Base-by-base conservation (phyloP, 164 flowering plant species). In the Piper betle region DNA sequence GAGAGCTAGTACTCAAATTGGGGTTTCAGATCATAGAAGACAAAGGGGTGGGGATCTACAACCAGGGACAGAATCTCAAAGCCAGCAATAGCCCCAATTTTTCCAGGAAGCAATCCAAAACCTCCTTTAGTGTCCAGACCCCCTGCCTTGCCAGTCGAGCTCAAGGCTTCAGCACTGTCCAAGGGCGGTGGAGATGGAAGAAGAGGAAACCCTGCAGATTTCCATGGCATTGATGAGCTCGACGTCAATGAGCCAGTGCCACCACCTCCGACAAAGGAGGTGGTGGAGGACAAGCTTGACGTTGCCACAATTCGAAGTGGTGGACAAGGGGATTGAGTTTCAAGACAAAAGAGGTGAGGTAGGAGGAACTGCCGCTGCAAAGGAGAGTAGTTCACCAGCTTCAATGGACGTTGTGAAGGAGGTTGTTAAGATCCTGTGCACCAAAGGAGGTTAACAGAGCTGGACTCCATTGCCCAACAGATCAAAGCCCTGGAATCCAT, bases 21-120 rank as follows among this genome's bases (percentile, higher is more conserved):
- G 95, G 93, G 2, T 87, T 88, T 61, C 96, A 92, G 75, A 81
- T 89, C 39, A 85, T 92, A 92, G 96, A 89, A 74, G 96, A 87
- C 64, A 95, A 89, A 50, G 91, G 83, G 0, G 38, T 72, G 52
- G 87, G 81, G 42, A 84, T 87, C 59, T 89, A 84, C 56, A 79
- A 67, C 66, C 83, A 76, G 64, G 62, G 73, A 12, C 79, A 76
- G 57, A 76, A 77, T 19, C n/a, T 53, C 16, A 82, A 77, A 60
- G 68, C 72, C 3, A 67, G 75, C 16, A 77, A 71, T 62, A 65
- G 68, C 4, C 64, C 52, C 9, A 59, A 56, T 39, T 59, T 56
- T 50, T 62, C 72, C 39, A 79, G 98, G 0, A 89, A 75, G 70
- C 96, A 89, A 61, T 84, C 94, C 0, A 89, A 85, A 67, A 71